Evolutionary conservation across 768 basidiomycete species (phyloP), one percentile per base, ranked within the genome.

Genomic region (Lactarius sanguifluus): DNA sequence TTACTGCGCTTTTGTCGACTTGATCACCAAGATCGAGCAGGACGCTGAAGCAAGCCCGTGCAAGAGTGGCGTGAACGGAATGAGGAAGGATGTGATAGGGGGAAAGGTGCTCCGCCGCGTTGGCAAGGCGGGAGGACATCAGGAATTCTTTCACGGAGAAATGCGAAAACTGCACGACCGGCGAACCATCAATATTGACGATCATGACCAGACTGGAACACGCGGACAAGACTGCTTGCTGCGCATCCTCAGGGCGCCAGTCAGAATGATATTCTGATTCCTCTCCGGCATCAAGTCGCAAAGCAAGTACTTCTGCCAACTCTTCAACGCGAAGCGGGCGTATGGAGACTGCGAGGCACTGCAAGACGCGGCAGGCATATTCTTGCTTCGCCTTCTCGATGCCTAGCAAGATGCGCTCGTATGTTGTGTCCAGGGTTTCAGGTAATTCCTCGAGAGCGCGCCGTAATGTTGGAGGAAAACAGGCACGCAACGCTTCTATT

Each of bases 121-220:
- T 36, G 8, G 56, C n/a, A 23, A 57, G 28, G 30, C 56, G 56
- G 13, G 28, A 32, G 1, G 56, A 57, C 8, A 18, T 20, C 0
- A 57, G n/a, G n/a, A 34, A 57, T 34, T 57, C 56, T 25, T 57
- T 57, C 13, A 52, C 50, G 5, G 50, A 52, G 6, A 52, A 52
- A 2, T 52, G 50, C 1, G 50, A 52, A 52, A 52, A 52, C 50
- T 52, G 50, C 0, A 28, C 25, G 50, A 52, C 25, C 2, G 23
- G 1, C 5, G 25, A 52, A 2, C 50, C 50, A 25, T 25, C 50
- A 1, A 23, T 2, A 15, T 52, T 25, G 50, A 25, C 25, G 5
- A 25, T 8, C 10, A 25, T 52, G 25, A 52, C 25, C 6, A 52
- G 1, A 5, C 50, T 52, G 6, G 23, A 25, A 52, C 50, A 52